These are phyloP conservation scores for Penicillium fuscoglaucum DNA, from an alignment of 2,329 filamentous ascomycete genomes.

Conservation along the genomic window DNA sequence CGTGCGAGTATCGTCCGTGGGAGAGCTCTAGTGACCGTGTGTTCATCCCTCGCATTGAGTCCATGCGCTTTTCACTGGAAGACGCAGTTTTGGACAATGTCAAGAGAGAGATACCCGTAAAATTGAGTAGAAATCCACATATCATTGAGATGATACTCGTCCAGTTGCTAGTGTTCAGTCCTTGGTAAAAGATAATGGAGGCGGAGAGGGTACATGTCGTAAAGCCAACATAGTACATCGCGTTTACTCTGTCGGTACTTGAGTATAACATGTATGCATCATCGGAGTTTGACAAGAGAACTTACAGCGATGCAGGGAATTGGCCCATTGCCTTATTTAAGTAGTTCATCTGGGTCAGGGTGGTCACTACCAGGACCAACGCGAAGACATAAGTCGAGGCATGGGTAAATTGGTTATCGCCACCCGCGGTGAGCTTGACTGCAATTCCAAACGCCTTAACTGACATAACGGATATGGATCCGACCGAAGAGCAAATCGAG, in stretches of 20 bases:
- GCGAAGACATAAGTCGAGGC: slow-evolving; percentile 93
- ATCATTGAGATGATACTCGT: slow-evolving; percentile 91
- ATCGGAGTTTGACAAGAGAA: slow-evolving; percentile 15
- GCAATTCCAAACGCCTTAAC: slow-evolving; percentile 98
- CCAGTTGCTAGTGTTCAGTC: slow-evolving; percentile 90
- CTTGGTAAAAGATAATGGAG: slow-evolving; percentile 92
- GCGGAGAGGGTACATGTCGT: slow-evolving; percentile 91
- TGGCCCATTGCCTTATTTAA: slow-evolving; percentile 98
- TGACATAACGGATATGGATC: slow-evolving; percentile 97
- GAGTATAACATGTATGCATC: neutral
- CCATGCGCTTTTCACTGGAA: neutral
- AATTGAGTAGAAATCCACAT: slow-evolving; percentile 90
- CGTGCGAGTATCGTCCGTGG: neutral
- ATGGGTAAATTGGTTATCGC: slow-evolving; percentile 92
- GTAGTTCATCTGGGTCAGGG: slow-evolving; percentile 99
- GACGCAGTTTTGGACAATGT: slow-evolving; percentile 41
- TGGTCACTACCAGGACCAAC: slow-evolving; percentile 88
- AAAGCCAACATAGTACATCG: slow-evolving; percentile 95
- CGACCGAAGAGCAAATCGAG: slow-evolving; percentile 95
- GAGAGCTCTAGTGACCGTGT: neutral
- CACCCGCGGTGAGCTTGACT: slow-evolving; percentile 86
- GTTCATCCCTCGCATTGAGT: neutral
- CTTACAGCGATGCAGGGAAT: slow-evolving; percentile 95
- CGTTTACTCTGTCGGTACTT: slow-evolving; percentile 69
- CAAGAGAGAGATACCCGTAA: slow-evolving; percentile 89